Evolutionary conservation across 1,284 basidiomycete species (phyloP), one percentile per base, ranked within the genome.

Genomic region (Kwoniella shivajii): DNA sequence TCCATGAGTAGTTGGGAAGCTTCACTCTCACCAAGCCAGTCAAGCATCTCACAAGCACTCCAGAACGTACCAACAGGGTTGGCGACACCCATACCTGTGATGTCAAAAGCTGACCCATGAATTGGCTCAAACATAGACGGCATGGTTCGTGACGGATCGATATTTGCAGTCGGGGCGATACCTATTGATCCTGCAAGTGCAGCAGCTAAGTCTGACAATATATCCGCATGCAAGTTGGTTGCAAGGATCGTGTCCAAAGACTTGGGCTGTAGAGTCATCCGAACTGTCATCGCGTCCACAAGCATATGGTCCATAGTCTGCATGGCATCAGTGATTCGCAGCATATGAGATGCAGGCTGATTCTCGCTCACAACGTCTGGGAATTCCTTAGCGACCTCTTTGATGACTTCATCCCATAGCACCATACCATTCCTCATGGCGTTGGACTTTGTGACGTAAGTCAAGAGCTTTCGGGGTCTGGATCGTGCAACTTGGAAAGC

Each of bases 51-150:
- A 58, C 81, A 78, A 6, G 81, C 83, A 0, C 82, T 80, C 84
- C 83, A 85, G 57, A 85, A 83, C 73, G 83, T 83, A 0, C 64
- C 76, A 38, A 79, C 69, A 0, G 77, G 78, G 57, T 78, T 79
- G 9, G 76, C 67, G 92, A 62, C 90, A 39, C 85, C 83, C 76
- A 87, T 84, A 42, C 90, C 91, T 49, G 86, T 89, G 57, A 93
- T 93, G 69, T 93, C 87, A 58, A 93, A 67, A 86, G 92, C 92
- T 6, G 93, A 95, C 43, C 92, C 95, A 75, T 99, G 95, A 5
- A 99, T 70, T 3, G 63, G 73, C 60, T 68, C 68, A 56, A 75
- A 74, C 63, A 71, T 56, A 14, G 65, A 84, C 80, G 83, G 84
- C 59, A 69, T 76, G 22, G 68, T 71, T 31, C 72, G 53, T 3